Percentiles rank a stretch among this genome's conserved stretches.
These are phyloP conservation scores for Capronia epimyces DNA, from an alignment of 2,329 filamentous ascomycete genomes.

Conservation along the genomic window DNA sequence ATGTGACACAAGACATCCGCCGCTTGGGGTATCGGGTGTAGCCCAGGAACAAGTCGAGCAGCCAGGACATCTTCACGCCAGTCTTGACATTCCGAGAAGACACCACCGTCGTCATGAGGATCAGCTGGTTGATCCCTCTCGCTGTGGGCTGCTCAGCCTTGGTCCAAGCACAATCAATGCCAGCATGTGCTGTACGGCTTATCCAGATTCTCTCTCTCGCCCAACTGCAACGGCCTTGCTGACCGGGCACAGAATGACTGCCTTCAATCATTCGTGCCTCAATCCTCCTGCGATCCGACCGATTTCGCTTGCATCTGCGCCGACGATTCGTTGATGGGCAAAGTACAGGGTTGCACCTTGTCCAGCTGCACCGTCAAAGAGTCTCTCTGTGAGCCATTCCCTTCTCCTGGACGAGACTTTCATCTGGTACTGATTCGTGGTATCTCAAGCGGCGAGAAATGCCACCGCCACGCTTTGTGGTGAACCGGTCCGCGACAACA, in stretches of 20 bases:
- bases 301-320: constrained; percentile 32
- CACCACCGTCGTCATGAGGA: constrained; percentile 4
- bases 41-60: neutral
- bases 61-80: too few relatives aligned
- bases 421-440: neutral
- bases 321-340: constrained; percentile 28
- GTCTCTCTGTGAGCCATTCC: constrained; percentile 21
- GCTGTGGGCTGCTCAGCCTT: constrained; percentile 2
- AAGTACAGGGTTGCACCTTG: constrained; percentile 29
- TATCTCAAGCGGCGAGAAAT: constrained; percentile 14
- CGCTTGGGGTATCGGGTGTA: neutral
- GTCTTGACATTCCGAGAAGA: neutral
- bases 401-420: neutral
- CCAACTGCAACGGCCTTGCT: neutral
- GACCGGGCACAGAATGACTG: constrained; percentile 6
- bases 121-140: constrained; percentile 2
- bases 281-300: constrained; percentile 25
- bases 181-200: constrained; percentile 13
- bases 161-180: constrained; percentile 8
- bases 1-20: neutral
- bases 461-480: constrained; percentile 8
- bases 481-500: neutral
- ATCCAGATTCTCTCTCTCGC: neutral
- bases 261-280: constrained; percentile 4
- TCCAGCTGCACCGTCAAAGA: constrained; percentile 32